Evolutionary conservation across 2,329 filamentous ascomycete species (phyloP).

Genomic region (Whalleya microplaca): DNA sequence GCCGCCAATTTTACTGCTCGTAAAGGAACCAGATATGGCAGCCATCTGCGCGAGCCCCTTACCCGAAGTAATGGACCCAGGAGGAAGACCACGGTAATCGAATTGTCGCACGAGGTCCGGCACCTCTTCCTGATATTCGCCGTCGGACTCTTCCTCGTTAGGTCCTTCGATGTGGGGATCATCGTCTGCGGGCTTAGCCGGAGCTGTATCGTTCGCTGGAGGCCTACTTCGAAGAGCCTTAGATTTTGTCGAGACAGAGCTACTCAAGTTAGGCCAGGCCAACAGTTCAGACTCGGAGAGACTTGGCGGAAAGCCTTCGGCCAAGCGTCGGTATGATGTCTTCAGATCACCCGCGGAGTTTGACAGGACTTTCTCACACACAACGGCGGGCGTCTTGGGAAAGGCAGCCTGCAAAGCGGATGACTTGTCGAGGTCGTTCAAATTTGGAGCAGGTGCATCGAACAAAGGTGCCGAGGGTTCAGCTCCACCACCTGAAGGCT

Average conservation of each 20-base stretch:
- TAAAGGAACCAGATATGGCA: slow-evolving; percentile 36
- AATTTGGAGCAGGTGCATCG: slow-evolving; percentile 12
- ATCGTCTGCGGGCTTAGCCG: not conserved
- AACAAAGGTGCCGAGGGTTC: slow-evolving; percentile 7
- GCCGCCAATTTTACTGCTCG: slow-evolving; percentile 28
- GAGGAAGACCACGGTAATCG: slow-evolving; percentile 44
- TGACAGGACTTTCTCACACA: slow-evolving; percentile 42
- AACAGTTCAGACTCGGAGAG: slow-evolving; percentile 29
- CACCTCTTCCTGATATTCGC: slow-evolving; percentile 35
- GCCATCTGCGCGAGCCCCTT: slow-evolving; percentile 41
- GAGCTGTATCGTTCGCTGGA: not conserved
- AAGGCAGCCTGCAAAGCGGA: slow-evolving; percentile 48
- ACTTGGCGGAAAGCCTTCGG: slow-evolving; percentile 37
- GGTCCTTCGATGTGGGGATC: too few species aligned
- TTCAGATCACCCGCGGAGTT: slow-evolving; percentile 41
- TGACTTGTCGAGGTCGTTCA: slow-evolving; percentile 39
- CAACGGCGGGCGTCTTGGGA: slow-evolving; percentile 41
- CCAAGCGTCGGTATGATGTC: slow-evolving; percentile 43
- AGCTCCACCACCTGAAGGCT: slow-evolving; percentile 33
- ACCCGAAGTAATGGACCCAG: slow-evolving; percentile 44
- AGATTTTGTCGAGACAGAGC: not conserved
- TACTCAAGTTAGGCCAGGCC: not conserved
- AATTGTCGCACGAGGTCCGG: slow-evolving; percentile 36
- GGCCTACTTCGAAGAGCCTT: not conserved
- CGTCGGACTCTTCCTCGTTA: slow-evolving; percentile 30